Evolutionary conservation across 129 eudicot genomes (phyloP).

Genomic region (Smallanthus sonchifolius): DNA sequence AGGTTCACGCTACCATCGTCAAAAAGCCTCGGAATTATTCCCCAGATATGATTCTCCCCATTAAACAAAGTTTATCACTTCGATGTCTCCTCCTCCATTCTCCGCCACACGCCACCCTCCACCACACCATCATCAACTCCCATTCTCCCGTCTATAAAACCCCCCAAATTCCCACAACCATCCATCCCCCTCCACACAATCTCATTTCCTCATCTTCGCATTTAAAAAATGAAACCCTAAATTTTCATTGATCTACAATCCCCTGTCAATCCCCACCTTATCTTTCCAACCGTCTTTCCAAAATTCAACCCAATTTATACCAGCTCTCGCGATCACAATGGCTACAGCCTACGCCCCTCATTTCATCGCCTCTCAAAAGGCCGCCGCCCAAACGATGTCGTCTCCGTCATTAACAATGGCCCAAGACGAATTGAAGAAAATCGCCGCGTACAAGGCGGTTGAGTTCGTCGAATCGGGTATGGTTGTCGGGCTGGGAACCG

Average conservation of each 20-base stretch:
- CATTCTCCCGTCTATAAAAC: slow-evolving; percentile 10
- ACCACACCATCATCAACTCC: background rate
- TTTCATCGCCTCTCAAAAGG: slow-evolving; percentile 4
- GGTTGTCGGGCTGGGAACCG: slow-evolving; percentile 92
- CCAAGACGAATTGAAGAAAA: slow-evolving; percentile 77
- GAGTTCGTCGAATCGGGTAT: slow-evolving; percentile 77
- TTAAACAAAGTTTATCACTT: background rate
- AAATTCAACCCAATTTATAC: background rate
- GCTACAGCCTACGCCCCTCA: slow-evolving; percentile 22
- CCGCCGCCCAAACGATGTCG: slow-evolving; percentile 10
- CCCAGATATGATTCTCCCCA: slow-evolving; percentile 18
- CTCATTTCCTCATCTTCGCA: background rate
- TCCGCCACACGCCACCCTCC: slow-evolving; percentile 17
- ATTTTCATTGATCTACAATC: slow-evolving; percentile 6
- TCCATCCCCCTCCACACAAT: background rate
- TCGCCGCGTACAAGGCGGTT: slow-evolving; percentile 84
- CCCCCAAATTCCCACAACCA: background rate
- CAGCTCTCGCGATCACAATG: slow-evolving; percentile 10
- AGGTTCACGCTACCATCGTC: background rate
- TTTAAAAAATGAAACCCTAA: slow-evolving; percentile 1
- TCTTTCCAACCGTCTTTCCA: slow-evolving; percentile 8
- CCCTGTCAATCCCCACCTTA: slow-evolving; percentile 5
- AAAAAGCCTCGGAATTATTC: slow-evolving; percentile 7
- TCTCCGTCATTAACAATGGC: slow-evolving; percentile 37
- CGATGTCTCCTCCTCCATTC: slow-evolving; percentile 16